Evolutionary conservation across 768 basidiomycete genomes (phyloP).

Genomic region (Russula griseocarnosa): DNA sequence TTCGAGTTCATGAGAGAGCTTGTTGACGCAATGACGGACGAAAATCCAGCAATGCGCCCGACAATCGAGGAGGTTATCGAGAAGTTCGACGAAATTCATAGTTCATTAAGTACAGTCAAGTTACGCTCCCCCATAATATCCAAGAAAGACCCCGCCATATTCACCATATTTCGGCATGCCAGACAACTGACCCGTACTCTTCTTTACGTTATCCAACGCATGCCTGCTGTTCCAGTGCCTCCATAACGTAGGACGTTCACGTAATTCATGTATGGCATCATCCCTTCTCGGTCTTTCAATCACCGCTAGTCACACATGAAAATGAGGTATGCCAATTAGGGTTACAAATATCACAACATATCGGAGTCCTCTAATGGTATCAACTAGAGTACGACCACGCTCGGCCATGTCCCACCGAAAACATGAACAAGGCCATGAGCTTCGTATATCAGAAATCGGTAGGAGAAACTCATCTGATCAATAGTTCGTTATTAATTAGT

Average conservation of each 20-base stretch:
- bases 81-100: constrained; percentile 5
- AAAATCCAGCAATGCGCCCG: constrained; percentile 36
- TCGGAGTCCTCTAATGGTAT: neutral
- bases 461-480: neutral
- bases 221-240: constrained; percentile 16
- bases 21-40: constrained; percentile 36
- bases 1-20: constrained; percentile 22
- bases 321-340: neutral
- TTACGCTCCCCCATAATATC: constrained; percentile 9
- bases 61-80: constrained; percentile 25
- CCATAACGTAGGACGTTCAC: neutral
- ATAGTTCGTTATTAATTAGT: neutral
- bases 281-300: neutral
- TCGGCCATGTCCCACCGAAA: neutral
- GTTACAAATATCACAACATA: neutral
- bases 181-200: constrained; percentile 5
- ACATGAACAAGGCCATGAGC: neutral
- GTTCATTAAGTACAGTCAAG: constrained; percentile 12
- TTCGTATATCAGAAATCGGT: neutral
- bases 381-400: neutral
- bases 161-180: constrained; percentile 10
- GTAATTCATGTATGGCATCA: neutral
- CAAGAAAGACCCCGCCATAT: constrained; percentile 10
- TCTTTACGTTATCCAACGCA: neutral
- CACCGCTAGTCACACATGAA: neutral